Evolutionary conservation across 2,329 filamentous ascomycete species (phyloP), one percentile per base, ranked within the genome.

Genomic region (Arthrobotrys conoides): DNA sequence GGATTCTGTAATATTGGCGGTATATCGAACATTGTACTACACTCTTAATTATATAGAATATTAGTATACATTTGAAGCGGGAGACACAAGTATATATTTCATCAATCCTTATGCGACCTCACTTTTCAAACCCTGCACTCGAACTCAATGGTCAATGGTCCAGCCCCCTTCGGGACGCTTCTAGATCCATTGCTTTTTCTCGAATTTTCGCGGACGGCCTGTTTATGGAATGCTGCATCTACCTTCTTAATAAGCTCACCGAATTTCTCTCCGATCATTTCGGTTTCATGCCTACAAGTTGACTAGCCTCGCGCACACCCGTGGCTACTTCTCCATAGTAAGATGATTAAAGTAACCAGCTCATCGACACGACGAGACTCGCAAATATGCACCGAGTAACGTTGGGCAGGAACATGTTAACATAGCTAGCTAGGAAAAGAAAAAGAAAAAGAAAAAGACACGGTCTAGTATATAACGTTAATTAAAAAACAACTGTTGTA

Each of bases 121-220:
- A 6, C 4, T 36, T 12, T 36, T 36, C 33, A 36, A 36, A 36
- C 4, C 9, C 1, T 8, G 4, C 4, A 8, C 33, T 10, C 33
- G 33, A 36, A 12, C 14, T 41, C 38, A 5, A 41, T 3, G 38
- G 38, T 41, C 38, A 5, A 41, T 3, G 38, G 38, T 12, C 38
- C 12, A 14, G 12, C 14, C 38, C 38, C 38, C 3, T 41, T n/a
- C 16, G 44, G 18, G 4, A 16, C 44, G 53, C 16, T 9, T 2
- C 18, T 30, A 3, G 51, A 24, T 44, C 57, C 6, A n/a, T 61
- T 61, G 33, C 57, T 61, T 61, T 61, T 61, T 61, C 57, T 61
- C 57, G 10, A 44, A 18, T 18, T 61, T 20, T 20, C 36, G 57
- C 44, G 57, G n/a, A 61, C 36, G 27, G 24, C 12, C 36, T 20